These are phyloP conservation scores for Ailanthus altissimus DNA, from an alignment of 345 rosid species.

Conservation along the genomic window DNA sequence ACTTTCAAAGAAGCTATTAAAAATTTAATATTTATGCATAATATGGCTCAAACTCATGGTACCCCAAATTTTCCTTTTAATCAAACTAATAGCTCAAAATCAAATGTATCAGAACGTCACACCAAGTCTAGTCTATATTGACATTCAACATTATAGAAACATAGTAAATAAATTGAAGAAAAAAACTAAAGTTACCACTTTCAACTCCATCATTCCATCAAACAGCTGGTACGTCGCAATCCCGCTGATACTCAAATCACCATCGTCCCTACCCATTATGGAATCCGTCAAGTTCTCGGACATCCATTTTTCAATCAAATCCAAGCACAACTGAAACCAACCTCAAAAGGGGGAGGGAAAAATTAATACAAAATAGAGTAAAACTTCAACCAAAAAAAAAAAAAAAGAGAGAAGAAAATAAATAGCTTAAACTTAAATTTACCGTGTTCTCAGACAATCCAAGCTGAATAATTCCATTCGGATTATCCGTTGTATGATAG, in stretches of 20 bases:
- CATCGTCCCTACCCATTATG: conserved; percentile 41
- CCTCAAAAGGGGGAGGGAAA: neutral
- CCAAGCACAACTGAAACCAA: conserved; percentile 67
- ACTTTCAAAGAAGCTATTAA: neutral
- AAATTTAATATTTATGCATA: neutral
- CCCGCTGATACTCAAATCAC: conserved; percentile 55
- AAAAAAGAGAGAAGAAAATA: neutral
- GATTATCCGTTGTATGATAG: conserved; percentile 51
- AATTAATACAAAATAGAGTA: neutral
- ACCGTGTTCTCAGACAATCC: conserved; percentile 85
- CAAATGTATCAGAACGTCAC: neutral
- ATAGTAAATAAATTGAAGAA: neutral
- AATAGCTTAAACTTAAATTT: conserved; percentile 19
- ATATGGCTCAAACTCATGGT: no score
- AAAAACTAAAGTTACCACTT: conserved; percentile 53
- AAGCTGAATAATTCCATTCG: conserved; percentile 75
- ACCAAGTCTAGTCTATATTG: neutral
- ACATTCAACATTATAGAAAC: neutral
- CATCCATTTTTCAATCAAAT: conserved; percentile 86
- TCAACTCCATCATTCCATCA: conserved; percentile 71
- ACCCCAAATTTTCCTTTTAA: no score
- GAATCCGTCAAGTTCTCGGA: conserved; percentile 54
- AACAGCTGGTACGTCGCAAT: conserved; percentile 70
- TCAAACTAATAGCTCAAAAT: neutral
- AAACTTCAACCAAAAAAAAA: neutral